These are phyloP conservation scores for Candida pseudofarinosa DNA, from an alignment of 805 yeast species.

Conservation along the genomic window DNA sequence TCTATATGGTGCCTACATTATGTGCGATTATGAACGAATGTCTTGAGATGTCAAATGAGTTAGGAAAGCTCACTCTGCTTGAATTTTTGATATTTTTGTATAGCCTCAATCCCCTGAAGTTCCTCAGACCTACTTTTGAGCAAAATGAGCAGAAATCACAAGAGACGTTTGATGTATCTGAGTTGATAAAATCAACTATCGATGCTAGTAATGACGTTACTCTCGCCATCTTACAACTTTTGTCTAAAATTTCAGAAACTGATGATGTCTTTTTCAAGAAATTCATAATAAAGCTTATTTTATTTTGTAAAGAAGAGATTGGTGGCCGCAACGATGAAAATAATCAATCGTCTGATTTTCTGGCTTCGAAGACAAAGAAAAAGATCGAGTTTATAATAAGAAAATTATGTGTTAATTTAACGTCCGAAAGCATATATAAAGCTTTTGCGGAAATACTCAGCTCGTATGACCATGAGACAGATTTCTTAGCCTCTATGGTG, in stretches of 20 bases:
- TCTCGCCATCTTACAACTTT: conserved; percentile 62
- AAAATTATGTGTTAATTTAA: conserved; percentile 74
- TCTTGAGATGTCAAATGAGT: conserved; percentile 50
- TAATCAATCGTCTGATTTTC: not conserved
- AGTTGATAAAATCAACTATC: conserved; percentile 65
- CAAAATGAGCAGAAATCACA: conserved; percentile 27
- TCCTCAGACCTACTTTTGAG: conserved; percentile 33
- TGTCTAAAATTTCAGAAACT: conserved; percentile 71
- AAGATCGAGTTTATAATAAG: conserved; percentile 72
- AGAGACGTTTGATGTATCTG: conserved; percentile 54
- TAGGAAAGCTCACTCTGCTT: conserved; percentile 75
- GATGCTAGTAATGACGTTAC: conserved; percentile 77
- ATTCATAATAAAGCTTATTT: conserved; percentile 68
- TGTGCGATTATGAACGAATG: conserved; percentile 67
- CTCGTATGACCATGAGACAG: conserved; percentile 50
- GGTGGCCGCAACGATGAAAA: conserved; percentile 4
- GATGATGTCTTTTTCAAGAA: conserved; percentile 72
- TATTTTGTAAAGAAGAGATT: conserved; percentile 62
- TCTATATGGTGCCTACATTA: conserved; percentile 48
- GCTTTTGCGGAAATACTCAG: conserved; percentile 70
- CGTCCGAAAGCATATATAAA: conserved; percentile 78
- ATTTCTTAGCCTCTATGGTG: conserved; percentile 74
- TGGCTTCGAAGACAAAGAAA: conserved; percentile 25
- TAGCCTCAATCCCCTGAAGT: conserved; percentile 46
- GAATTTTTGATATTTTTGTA: conserved; percentile 89